Base-by-base conservation (phyloP, 805 yeast species). In the Clavispora vitiphila region DNA sequence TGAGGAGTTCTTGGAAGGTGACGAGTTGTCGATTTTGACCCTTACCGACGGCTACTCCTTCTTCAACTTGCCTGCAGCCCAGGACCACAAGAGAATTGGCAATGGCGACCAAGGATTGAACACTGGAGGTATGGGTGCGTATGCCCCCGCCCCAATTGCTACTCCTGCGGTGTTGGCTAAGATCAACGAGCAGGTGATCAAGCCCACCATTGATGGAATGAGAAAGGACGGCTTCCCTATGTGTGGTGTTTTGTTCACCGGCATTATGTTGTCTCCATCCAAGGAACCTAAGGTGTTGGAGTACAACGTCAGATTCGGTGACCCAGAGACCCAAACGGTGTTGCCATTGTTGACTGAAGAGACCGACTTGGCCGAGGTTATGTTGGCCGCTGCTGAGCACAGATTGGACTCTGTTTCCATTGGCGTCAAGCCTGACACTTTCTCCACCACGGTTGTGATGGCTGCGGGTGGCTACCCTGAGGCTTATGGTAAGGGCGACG, bases 51-150 rank as follows among this genome's bases (percentile, higher is more conserved):
- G 99, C 43, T 91, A 93, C 71, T 79, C 95, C 9, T 83, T 81
- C 57, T 78, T 81, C 61, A 90, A 87, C 61, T 77, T 93, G 44
- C 99, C 99, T 34, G 86, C 98, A 35, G 96, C 98, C 21, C 99
- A 93, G 69, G 99, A 93, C 62, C 99, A 93, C 69, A 93, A 93
- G 71, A 82, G 99, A 64, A 77, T 85, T 53, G 95, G 95, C 42
- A 87, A 95, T 57, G 90, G 90, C 46, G 99, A 93, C 63, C 71
- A 80, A 30, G 99, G 99, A 20, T 75, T 91, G 48, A 93, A 93
- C 69, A 93, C 99, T 29, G 99, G 99, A 53, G 99, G 99, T 49
- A 93, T 93, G 99, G 99, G 99, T 50, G 96, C 98, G 7, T 93
- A 93, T 59, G 93, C 98, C 7, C 99, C 99, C 24, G 95, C 98